Base-by-base conservation (phyloP, 768 basidiomycete species). In the Tephrocybe sp. region DNA sequence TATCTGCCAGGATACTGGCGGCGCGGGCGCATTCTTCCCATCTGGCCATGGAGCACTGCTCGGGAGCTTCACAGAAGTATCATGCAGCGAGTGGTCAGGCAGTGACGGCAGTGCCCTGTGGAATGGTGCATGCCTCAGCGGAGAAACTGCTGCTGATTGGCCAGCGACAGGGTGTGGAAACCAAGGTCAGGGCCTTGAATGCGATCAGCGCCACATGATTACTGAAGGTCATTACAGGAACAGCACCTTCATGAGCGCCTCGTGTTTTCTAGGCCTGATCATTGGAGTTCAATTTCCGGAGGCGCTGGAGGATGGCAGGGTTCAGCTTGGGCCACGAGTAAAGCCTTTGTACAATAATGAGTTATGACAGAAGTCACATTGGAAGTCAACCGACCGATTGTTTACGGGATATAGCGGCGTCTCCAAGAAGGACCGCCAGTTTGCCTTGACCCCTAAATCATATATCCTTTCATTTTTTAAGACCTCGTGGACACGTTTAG, bases 1-100 rank as follows among this genome's bases (percentile, higher is more conserved):
- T 60, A 74, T 84, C 35, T 84, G 82, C 59, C 64, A 75, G 41
- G 83, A 83, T 51, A 80, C 79, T 9, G 80, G 82, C 38, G 79
- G 76, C 9, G 49, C 76, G 12, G 51, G 30, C 2, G 70, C 69
- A 6, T 84, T 84, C 70, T 84, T 84, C 76, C 80, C 80, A 1
- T 71, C 70, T 0, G 78, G 76, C 0, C 80, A 77, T 57, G 77
- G 76, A 13, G 81, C 82, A 16, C 60, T 83, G 52, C 71, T 73
- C 8, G 82, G 80, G 12, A 71, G 69, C 2, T 84, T 72, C 62
- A 68, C 65, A 5, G 81, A 84, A 59, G 80, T 82, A 15, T 72
- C 75, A 18, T 84, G 81, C 60, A 75, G 73, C 55, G 66, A 76
- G 53, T 83, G 83, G 83, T 68, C 70, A 4, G 83, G 82, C 18